Evolutionary conservation across 495 filamentous ascomycete genomes (phyloP).

Genomic region (Aspergillus leporis): DNA sequence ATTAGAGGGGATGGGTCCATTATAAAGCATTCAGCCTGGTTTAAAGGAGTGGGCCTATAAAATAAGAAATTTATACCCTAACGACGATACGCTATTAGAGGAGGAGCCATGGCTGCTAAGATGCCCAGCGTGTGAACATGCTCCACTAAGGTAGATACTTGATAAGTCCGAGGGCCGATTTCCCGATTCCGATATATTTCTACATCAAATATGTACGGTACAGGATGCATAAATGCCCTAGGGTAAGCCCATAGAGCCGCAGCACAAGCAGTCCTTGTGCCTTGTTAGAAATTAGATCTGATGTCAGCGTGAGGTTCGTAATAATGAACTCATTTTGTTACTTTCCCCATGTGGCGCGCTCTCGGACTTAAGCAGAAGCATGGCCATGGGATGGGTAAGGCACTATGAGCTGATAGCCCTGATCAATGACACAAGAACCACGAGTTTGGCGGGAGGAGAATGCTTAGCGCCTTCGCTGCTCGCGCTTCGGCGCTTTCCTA

Average conservation of each 20-base stretch:
- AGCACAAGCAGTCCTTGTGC: not conserved
- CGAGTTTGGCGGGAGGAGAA: not conserved
- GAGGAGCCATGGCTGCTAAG: not conserved
- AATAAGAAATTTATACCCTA: not conserved
- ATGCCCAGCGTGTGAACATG: not conserved
- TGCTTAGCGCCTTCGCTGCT: not conserved
- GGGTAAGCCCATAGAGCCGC: not conserved
- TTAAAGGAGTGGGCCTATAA: not conserved
- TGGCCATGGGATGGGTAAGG: not conserved
- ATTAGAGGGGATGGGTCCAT: not conserved
- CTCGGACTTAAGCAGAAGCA: not conserved
- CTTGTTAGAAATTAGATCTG: not conserved
- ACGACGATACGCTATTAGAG: not conserved
- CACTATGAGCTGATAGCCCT: not conserved
- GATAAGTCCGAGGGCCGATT: not conserved
- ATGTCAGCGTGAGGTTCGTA: not conserved
- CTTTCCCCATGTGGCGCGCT: not conserved
- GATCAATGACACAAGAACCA: slow-evolving; percentile 1
- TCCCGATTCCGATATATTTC: not conserved
- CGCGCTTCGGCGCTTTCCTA: slow-evolving; percentile 3
- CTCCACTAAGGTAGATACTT: not conserved
- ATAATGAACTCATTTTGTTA: not conserved
- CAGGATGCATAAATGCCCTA: not conserved
- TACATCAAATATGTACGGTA: not conserved
- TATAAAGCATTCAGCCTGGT: not conserved